phyloP scores from a whole-genome alignment of 2,329 filamentous ascomycete species.

The Taxawa tesnikishii region DNA sequence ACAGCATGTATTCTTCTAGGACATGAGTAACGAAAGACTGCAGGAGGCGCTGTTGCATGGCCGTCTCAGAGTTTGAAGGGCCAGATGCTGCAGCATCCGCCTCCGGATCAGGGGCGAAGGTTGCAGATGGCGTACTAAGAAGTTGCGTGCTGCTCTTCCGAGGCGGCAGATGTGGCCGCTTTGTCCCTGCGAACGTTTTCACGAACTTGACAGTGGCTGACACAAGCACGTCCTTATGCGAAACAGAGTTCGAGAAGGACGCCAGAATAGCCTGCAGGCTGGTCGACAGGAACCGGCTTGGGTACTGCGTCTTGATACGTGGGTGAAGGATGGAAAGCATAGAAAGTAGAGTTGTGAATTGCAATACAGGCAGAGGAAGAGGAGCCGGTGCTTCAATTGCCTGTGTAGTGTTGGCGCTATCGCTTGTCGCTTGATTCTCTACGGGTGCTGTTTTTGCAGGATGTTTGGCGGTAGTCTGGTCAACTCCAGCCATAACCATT shows the following conservation, averaged over 20 bases:
- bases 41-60: conserved; percentile 51
- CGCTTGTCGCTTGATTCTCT: conserved; percentile 5
- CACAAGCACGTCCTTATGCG: conserved; percentile 51
- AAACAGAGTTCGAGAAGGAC: conserved; percentile 47
- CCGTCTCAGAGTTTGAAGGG: conserved; percentile 40
- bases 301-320: conserved; percentile 64
- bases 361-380: conserved; percentile 31
- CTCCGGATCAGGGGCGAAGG: conserved; percentile 44
- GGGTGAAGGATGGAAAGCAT: conserved; percentile 63
- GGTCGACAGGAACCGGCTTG: conserved; percentile 65
- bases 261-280: conserved; percentile 61
- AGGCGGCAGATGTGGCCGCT: conserved; percentile 52
- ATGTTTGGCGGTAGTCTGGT: conserved; percentile 12
- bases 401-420: conserved; percentile 11
- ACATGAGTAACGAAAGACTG: conserved; percentile 70
- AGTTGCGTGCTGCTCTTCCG: conserved; percentile 34
- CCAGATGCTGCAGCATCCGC: conserved; percentile 28
- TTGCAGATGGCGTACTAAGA: conserved; percentile 10
- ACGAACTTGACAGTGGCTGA: conserved; percentile 58
- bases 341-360: conserved; percentile 57
- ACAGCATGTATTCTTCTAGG: conserved; percentile 60
- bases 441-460: conserved; percentile 14
- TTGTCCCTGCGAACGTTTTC: conserved; percentile 54
- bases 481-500: conserved; percentile 13
- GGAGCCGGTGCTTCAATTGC: conserved; percentile 18